Percentiles rank a stretch among this genome's conserved stretches.
Evolutionary conservation across 306 rosid genomes (phyloP).

Genomic region (Malus orientalis): DNA sequence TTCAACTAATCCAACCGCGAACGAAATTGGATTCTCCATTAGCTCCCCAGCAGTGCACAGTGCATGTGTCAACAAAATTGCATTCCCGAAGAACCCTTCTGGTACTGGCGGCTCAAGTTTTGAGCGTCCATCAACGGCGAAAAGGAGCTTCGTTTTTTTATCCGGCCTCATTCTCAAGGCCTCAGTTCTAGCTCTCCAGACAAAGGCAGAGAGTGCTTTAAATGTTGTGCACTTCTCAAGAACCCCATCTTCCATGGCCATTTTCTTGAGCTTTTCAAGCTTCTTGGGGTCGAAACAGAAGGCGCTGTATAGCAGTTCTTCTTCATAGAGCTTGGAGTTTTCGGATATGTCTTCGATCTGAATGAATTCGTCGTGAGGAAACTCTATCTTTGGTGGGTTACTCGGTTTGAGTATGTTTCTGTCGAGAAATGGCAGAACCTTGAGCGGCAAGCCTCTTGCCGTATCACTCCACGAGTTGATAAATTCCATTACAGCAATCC

Average conservation of each 20-base stretch:
- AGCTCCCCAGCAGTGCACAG: conserved; percentile 49
- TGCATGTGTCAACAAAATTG: conserved; percentile 56
- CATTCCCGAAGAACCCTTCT: conserved; percentile 65
- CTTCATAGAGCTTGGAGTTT: conserved; percentile 32
- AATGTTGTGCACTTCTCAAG: conserved; percentile 49
- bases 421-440: conserved; percentile 45
- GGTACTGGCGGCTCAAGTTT: conserved; percentile 65
- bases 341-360: conserved; percentile 63
- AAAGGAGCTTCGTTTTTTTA: conserved; percentile 66
- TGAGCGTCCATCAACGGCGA: conserved; percentile 70
- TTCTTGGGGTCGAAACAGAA: conserved; percentile 51
- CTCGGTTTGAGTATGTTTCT: conserved; percentile 63
- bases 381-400: conserved; percentile 51
- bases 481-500: conserved; percentile 62
- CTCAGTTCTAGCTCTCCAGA: conserved; percentile 69
- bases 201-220: conserved; percentile 69
- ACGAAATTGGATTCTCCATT: conserved; percentile 43
- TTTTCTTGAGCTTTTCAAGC: conserved; percentile 49
- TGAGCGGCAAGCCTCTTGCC: conserved; percentile 56
- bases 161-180: conserved; percentile 56
- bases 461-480: conserved; percentile 65
- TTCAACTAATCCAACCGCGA: conserved; percentile 37
- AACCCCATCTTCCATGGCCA: conserved; percentile 46
- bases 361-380: conserved; percentile 50
- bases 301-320: conserved; percentile 39